Evolutionary conservation across 2,329 filamentous ascomycete genomes (phyloP).

Genomic region (Thielaviopsis cerberus): DNA sequence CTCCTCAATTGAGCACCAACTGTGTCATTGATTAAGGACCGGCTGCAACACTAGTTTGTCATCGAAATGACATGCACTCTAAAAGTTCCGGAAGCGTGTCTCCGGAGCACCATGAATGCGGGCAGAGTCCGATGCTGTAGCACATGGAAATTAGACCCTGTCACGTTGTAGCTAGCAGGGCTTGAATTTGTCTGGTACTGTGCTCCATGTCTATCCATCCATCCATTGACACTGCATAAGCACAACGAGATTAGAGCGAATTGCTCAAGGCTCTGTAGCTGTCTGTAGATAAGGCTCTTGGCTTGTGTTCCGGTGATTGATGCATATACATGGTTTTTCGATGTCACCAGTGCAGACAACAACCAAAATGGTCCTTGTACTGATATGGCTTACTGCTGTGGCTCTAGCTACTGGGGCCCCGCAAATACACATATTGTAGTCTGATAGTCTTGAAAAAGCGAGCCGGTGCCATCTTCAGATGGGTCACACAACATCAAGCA

Average conservation of each 20-base stretch:
- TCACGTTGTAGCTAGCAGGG: background rate
- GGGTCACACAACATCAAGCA: background rate
- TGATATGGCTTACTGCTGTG: background rate
- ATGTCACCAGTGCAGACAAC: background rate
- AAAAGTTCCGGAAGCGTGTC: background rate
- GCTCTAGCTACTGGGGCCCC: background rate
- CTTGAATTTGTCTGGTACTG: background rate
- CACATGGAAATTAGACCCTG: background rate
- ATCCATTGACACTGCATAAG: background rate
- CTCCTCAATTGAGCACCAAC: no score
- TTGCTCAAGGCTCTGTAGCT: no score
- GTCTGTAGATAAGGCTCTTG: no score
- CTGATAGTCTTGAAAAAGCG: background rate
- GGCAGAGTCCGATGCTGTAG: background rate
- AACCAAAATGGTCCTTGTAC: background rate
- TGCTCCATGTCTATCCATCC: background rate
- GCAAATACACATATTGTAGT: background rate
- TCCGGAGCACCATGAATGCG: background rate
- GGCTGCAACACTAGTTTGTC: no score
- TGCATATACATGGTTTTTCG: background rate
- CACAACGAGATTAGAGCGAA: background rate
- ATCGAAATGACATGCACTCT: background rate
- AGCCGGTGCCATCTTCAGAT: background rate
- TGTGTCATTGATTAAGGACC: background rate
- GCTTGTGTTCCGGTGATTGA: background rate